These are phyloP conservation scores for Arthrobotrys iridis DNA, from an alignment of 2,329 filamentous ascomycete species.

Conservation along the genomic window DNA sequence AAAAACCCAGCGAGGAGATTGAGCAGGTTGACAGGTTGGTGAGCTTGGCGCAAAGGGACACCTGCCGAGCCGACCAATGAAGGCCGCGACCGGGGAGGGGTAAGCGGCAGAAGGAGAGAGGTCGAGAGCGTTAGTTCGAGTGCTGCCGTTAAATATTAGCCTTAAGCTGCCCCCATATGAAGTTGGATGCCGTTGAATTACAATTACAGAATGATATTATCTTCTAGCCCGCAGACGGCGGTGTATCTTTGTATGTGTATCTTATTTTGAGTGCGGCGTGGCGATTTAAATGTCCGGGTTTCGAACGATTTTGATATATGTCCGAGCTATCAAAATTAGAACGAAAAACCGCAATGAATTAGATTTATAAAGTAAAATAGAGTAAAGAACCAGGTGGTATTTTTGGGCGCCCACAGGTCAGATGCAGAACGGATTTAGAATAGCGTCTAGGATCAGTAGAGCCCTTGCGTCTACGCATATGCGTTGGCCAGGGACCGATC, in stretches of 20 bases:
- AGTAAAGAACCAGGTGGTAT: slow-evolving; percentile 8
- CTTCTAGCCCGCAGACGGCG: too few species aligned
- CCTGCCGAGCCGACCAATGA: slow-evolving; percentile 4
- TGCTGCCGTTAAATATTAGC: background rate
- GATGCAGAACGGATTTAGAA: background rate
- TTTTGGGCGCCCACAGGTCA: background rate
- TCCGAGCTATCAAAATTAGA: too few species aligned
- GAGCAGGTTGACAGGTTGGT: slow-evolving; percentile 18
- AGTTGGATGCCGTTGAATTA: too few species aligned
- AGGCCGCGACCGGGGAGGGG: background rate
- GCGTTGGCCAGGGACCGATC: slow-evolving; percentile 5
- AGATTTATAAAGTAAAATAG: background rate
- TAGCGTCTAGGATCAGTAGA: slow-evolving; percentile 14
- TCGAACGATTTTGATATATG: too few species aligned
- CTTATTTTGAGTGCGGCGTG: too few species aligned
- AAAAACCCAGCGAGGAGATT: background rate
- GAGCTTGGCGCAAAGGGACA: slow-evolving; percentile 16
- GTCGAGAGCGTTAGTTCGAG: slow-evolving; percentile 17
- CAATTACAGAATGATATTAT: too few species aligned
- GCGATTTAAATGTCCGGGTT: too few species aligned
- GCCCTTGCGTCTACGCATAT: slow-evolving; percentile 15
- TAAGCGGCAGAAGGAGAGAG: slow-evolving; percentile 20
- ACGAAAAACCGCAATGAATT: background rate
- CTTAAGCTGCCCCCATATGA: slow-evolving; percentile 12
- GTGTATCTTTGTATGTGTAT: too few species aligned